Conservation (phyloP, 208 protist species). For the Leishmania mexicana region DNA sequence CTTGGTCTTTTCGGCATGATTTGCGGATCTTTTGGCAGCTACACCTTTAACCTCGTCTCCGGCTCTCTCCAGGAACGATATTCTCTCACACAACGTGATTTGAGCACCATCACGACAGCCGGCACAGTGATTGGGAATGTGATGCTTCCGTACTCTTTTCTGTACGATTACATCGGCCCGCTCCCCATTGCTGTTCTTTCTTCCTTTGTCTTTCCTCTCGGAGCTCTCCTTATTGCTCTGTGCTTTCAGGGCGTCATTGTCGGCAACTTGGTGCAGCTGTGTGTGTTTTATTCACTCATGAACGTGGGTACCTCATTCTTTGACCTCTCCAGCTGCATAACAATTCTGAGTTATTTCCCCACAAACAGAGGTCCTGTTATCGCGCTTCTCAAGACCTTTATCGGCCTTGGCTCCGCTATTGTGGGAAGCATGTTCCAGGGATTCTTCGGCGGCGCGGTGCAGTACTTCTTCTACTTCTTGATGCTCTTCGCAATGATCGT, state of each 20-base stretch:
- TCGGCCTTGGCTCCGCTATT: constrained; percentile 63
- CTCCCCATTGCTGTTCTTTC: constrained; percentile 39
- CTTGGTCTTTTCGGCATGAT: constrained; percentile 48
- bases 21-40: constrained; percentile 53
- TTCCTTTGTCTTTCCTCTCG: constrained; percentile 38
- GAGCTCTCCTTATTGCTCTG: constrained; percentile 40
- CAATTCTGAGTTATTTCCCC: constrained; percentile 58
- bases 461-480: constrained; percentile 66
- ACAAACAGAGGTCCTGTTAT: constrained; percentile 44
- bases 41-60: constrained; percentile 65
- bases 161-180: constrained; percentile 61
- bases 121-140: constrained; percentile 42
- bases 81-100: constrained; percentile 47
- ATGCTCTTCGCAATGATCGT: constrained; percentile 35
- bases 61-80: constrained; percentile 50
- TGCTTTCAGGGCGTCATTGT: constrained; percentile 47
- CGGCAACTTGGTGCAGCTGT: constrained; percentile 28
- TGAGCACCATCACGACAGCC: constrained; percentile 63
- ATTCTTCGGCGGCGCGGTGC: constrained; percentile 40
- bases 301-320: constrained; percentile 47
- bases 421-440: constrained; percentile 49
- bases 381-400: constrained; percentile 66
- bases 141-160: constrained; percentile 40
- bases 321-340: constrained; percentile 54
- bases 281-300: constrained; percentile 41